phyloP scores from a whole-genome alignment of 345 rosid genomes.

The Fremontodendron californicum region DNA sequence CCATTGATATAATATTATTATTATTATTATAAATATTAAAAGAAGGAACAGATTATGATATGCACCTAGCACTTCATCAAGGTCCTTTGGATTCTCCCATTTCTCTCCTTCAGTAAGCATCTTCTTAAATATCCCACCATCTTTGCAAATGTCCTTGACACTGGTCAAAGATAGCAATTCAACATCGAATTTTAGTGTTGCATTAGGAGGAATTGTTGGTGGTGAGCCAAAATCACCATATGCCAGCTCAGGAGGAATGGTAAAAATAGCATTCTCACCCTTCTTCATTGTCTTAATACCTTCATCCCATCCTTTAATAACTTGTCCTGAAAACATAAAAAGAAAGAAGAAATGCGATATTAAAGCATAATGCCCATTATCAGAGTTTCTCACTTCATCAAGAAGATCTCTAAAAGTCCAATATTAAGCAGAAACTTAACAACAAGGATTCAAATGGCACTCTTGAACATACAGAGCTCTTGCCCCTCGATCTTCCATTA shows the following conservation, averaged over 20 bases:
- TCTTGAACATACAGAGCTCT: neutral
- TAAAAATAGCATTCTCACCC: conserved; percentile 78
- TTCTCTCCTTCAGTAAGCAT: conserved; percentile 61
- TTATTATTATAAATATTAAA: neutral
- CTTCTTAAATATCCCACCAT: conserved; percentile 79
- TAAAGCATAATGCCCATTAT: neutral
- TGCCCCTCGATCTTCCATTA: neutral
- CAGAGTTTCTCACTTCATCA: neutral
- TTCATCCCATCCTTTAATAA: conserved; percentile 94
- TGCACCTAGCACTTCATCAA: conserved; percentile 75
- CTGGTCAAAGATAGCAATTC: conserved; percentile 71
- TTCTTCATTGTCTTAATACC: conserved; percentile 98
- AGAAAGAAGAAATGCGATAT: neutral
- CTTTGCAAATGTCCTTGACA: conserved; percentile 80
- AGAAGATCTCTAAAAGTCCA: neutral
- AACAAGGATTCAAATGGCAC: neutral
- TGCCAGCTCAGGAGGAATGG: conserved; percentile 79
- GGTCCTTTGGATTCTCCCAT: conserved; percentile 81
- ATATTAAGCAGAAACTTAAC: neutral
- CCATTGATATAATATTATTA: neutral
- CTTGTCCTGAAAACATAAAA: conserved; percentile 50
- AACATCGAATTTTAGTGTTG: conserved; percentile 85
- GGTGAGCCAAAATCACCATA: conserved; percentile 86
- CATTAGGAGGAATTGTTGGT: conserved; percentile 80
- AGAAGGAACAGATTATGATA: neutral